A percentile compares a stretch with the other conserved stretches of the same genome.
These are phyloP conservation scores for Trametes villosa DNA, from an alignment of 768 basidiomycete genomes.

Conservation along the genomic window DNA sequence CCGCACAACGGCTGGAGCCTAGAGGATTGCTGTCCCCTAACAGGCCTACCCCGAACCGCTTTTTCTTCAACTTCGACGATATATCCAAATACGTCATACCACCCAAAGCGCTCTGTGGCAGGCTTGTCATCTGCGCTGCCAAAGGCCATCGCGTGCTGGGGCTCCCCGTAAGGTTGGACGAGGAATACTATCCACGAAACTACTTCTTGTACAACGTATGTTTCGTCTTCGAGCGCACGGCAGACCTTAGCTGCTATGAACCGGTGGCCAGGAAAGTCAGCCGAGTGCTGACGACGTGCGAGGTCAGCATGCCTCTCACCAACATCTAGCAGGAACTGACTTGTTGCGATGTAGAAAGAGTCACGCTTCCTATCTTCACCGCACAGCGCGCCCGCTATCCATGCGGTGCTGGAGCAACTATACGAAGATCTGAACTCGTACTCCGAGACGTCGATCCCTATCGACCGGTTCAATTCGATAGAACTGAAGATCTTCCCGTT, in stretches of 20 bases:
- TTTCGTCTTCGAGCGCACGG: slow-evolving; percentile 91
- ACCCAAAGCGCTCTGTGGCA: slow-evolving; percentile 79
- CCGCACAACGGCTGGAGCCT: slow-evolving; percentile 47
- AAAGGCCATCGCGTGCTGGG: slow-evolving; percentile 86
- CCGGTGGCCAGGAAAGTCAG: slow-evolving; percentile 94
- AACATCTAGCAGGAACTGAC: slow-evolving; percentile 2
- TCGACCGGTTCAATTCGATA: slow-evolving; percentile 92
- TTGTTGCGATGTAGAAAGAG: slow-evolving; percentile 69
- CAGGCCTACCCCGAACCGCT: slow-evolving; percentile 41
- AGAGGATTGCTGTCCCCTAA: slow-evolving; percentile 40
- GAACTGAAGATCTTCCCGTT: slow-evolving; percentile 97
- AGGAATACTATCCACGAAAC: slow-evolving; percentile 75
- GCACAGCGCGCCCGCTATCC: slow-evolving; percentile 64
- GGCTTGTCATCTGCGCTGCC: slow-evolving; percentile 86
- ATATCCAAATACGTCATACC: slow-evolving; percentile 96
- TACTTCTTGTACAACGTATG: slow-evolving; percentile 95
- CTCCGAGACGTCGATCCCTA: slow-evolving; percentile 90
- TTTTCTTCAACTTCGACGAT: slow-evolving; percentile 86
- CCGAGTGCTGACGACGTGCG: slow-evolving; percentile 84
- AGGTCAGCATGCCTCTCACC: slow-evolving; percentile 62
- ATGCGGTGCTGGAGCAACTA: slow-evolving; percentile 90
- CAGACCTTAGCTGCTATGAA: slow-evolving; percentile 94
- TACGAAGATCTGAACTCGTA: slow-evolving; percentile 98
- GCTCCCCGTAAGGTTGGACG: slow-evolving; percentile 78
- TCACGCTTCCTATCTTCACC: slow-evolving; percentile 84